These are phyloP conservation scores for Botrytis medusae DNA, from an alignment of 2,329 filamentous ascomycete species.

Conservation along the genomic window DNA sequence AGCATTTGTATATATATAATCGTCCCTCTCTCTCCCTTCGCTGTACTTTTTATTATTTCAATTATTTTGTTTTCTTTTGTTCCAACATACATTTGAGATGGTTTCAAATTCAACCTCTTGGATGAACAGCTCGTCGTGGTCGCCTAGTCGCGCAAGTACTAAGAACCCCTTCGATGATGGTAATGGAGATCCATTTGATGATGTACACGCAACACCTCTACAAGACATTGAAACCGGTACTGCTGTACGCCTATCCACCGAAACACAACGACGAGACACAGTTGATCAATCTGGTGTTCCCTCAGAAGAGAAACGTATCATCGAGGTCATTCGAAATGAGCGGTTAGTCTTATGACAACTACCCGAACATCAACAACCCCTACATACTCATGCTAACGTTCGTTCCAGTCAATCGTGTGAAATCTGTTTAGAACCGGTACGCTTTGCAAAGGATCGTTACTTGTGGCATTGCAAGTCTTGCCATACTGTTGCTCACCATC, in stretches of 20 bases:
- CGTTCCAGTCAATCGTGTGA: neutral
- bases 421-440: neutral
- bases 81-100: neutral
- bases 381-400: neutral
- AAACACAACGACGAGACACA: constrained; percentile 20
- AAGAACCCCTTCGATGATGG: neutral
- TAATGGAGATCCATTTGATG: constrained; percentile 10
- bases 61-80: neutral
- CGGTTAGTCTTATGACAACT: constrained; percentile 8
- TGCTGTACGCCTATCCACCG: constrained; percentile 9
- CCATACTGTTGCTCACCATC: constrained; percentile 25
- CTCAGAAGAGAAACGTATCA: constrained; percentile 17
- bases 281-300: constrained; percentile 12
- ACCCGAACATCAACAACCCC: neutral
- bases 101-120: neutral
- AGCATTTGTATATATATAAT: neutral
- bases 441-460: neutral
- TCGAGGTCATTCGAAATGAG: constrained; percentile 25
- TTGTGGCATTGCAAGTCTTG: constrained; percentile 29
- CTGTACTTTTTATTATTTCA: neutral
- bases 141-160: neutral
- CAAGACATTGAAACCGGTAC: neutral
- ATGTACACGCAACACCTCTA: neutral
- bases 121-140: neutral
- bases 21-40: neutral